phyloP scores from a whole-genome alignment of 345 rosid species.

The Euclidium syriacum region DNA sequence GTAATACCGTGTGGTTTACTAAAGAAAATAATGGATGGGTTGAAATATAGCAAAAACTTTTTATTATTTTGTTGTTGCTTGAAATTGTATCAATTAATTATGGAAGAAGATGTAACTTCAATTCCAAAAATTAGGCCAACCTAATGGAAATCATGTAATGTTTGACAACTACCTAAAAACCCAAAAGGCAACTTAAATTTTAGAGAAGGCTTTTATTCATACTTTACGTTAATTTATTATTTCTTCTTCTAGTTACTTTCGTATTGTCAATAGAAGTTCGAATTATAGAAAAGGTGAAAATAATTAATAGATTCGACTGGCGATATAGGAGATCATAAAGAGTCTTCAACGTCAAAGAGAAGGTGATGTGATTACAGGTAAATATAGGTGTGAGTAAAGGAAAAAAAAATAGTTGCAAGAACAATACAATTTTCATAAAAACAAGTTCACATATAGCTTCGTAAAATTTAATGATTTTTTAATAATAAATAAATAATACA shows the following conservation, averaged over 20 bases:
- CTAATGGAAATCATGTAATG: slow-evolving; percentile 20
- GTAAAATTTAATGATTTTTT: background rate
- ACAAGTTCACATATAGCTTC: too few species aligned
- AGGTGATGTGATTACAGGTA: too few species aligned
- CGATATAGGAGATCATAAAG: too few species aligned
- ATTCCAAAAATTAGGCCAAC: slow-evolving; percentile 24
- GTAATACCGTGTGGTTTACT: slow-evolving; percentile 10
- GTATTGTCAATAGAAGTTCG: too few species aligned
- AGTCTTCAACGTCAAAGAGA: too few species aligned
- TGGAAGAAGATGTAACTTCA: slow-evolving; percentile 13
- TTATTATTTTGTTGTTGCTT: background rate
- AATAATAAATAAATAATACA: background rate
- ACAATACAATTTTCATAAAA: too few species aligned
- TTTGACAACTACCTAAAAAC: slow-evolving; percentile 23
- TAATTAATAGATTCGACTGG: too few species aligned
- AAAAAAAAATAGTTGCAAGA: too few species aligned
- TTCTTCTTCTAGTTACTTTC: too few species aligned
- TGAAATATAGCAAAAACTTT: slow-evolving; percentile 7
- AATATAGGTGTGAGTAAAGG: too few species aligned
- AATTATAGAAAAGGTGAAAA: too few species aligned
- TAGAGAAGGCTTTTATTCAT: background rate
- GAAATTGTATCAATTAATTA: slow-evolving; percentile 14
- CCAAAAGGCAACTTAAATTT: background rate
- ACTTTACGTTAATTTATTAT: background rate
- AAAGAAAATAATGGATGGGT: slow-evolving; percentile 25